Evolutionary conservation across 345 rosid genomes (phyloP).

Genomic region (Populus deltoides): DNA sequence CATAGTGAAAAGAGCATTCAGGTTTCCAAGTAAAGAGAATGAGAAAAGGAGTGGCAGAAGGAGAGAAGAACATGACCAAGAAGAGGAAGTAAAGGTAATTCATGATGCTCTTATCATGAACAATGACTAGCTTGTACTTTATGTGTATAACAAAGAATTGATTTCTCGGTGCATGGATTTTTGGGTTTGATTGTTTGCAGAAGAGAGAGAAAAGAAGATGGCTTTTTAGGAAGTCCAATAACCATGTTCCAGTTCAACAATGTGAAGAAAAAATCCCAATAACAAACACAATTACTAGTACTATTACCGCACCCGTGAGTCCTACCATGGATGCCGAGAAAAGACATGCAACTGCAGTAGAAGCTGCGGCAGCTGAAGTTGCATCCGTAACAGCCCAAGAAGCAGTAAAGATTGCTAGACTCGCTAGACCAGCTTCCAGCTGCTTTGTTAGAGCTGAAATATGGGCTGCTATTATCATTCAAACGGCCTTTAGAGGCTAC

Average conservation of each 20-base stretch:
- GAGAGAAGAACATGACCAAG: constrained; percentile 36
- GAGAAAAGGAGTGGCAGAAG: constrained; percentile 45
- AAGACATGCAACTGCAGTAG: constrained; percentile 13
- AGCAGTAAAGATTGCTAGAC: constrained; percentile 13
- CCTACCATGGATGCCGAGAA: constrained; percentile 16
- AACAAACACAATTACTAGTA: neutral
- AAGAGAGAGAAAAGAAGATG: constrained; percentile 28
- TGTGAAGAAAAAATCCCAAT: constrained; percentile 12
- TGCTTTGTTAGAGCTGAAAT: constrained; percentile 1
- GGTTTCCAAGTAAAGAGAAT: constrained; percentile 17
- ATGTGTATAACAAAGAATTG: neutral
- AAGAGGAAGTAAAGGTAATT: constrained; percentile 27
- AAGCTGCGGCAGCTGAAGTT: constrained; percentile 16
- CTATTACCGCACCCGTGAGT: neutral
- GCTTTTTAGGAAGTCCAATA: constrained; percentile 17
- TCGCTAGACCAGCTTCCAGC: constrained; percentile 10
- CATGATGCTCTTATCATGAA: neutral
- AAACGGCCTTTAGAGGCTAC: constrained; percentile 32
- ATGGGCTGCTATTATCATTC: constrained; percentile 25
- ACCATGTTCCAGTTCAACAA: constrained; percentile 14
- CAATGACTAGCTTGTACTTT: neutral
- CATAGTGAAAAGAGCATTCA: constrained; percentile 27
- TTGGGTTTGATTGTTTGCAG: constrained; percentile 9
- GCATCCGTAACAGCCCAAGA: constrained; percentile 16
- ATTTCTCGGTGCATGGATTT: neutral